Evolutionary conservation across 2,329 filamentous ascomycete genomes (phyloP).

Genomic region (Thielaviopsis euricoi): DNA sequence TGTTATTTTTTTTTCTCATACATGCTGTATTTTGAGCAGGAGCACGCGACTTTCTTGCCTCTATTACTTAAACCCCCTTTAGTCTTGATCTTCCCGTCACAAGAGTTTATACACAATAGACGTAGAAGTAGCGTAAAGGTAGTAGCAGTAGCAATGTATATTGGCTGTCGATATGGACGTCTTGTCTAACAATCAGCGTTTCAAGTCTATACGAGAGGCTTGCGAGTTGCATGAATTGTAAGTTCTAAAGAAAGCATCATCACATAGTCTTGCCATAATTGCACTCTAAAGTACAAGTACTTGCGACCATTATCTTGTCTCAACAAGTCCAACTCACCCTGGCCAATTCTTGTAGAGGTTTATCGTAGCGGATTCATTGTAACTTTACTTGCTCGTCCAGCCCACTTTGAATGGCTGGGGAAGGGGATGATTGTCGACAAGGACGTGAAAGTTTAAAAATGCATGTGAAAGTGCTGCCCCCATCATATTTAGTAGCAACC

Average conservation of each 20-base stretch:
- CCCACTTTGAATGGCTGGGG: background rate
- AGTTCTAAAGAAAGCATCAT: background rate
- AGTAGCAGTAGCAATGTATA: background rate
- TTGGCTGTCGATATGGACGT: background rate
- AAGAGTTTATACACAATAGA: too few relatives aligned
- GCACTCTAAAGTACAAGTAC: background rate
- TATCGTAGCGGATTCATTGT: background rate
- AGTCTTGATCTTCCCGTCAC: too few relatives aligned
- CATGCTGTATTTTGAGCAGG: background rate
- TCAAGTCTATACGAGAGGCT: background rate
- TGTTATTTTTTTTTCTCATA: background rate
- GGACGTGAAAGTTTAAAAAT: background rate
- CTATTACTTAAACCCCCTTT: background rate
- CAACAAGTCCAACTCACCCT: background rate
- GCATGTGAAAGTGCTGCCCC: conserved; percentile 5
- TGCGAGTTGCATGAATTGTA: background rate
- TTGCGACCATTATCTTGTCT: background rate
- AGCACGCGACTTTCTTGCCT: background rate
- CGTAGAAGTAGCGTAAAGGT: too few relatives aligned
- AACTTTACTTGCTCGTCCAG: background rate
- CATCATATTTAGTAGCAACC: background rate
- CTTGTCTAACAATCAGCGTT: background rate
- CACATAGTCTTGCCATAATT: background rate
- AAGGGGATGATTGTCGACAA: background rate
- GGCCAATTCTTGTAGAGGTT: background rate